A percentile compares a stretch with the other conserved stretches of the same genome.
phyloP scores from a whole-genome alignment of 2,329 filamentous ascomycete genomes.

The Penicillium paneum region DNA sequence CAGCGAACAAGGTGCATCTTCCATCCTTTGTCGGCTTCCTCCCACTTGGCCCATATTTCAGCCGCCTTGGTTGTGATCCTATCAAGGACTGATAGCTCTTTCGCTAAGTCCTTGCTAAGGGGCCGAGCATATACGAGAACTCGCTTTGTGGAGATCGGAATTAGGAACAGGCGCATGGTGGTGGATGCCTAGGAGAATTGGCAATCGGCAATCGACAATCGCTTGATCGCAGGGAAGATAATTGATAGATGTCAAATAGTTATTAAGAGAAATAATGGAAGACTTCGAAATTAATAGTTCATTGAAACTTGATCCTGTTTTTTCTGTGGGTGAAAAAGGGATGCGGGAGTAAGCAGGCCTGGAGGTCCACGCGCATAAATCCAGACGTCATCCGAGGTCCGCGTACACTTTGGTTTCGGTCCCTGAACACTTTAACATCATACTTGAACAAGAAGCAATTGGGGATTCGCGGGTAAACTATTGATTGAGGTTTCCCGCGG shows the following conservation, averaged over 20 bases:
- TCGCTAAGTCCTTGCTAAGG: constrained; percentile 55
- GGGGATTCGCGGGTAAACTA: constrained; percentile 15
- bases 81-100: constrained; percentile 62
- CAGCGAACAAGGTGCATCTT: constrained; percentile 81
- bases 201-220: background rate
- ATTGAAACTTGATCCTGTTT: constrained; percentile 2
- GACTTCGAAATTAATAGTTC: background rate
- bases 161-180: constrained; percentile 83
- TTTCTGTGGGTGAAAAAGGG: constrained; percentile 4
- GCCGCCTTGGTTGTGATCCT: constrained; percentile 68
- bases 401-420: background rate
- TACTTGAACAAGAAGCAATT: background rate
- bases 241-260: background rate
- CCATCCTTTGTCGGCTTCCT: constrained; percentile 80
- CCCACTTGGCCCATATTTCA: constrained; percentile 80
- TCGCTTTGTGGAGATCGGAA: constrained; percentile 87
- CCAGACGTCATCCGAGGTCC: constrained; percentile 7
- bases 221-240: background rate
- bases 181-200: background rate
- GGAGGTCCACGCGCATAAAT: background rate
- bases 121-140: constrained; percentile 91
- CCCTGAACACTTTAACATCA: background rate
- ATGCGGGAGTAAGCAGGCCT: constrained; percentile 3
- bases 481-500: constrained; percentile 17
- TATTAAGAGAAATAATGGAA: background rate